Base-by-base conservation (phyloP, 495 filamentous ascomycete genomes). In the Penicillium silybi region DNA sequence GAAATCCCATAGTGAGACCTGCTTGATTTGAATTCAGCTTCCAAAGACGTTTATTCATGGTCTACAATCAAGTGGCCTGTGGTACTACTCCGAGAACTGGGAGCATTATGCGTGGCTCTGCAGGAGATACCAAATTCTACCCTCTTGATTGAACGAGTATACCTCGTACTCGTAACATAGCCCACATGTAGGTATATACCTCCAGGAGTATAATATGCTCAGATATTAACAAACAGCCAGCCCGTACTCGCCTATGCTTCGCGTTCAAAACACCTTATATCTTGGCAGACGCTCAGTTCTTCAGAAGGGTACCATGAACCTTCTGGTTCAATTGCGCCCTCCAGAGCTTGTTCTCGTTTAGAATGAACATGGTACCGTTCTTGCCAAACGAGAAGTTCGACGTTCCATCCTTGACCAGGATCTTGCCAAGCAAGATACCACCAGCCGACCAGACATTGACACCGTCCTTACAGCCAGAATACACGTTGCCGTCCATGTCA, bases 401-500 rank as follows among this genome's bases (percentile, higher is more conserved):
- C 17, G 65, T 64, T 3, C 71, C 69, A 35, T 55, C 56, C 26
- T 68, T 57, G 22, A 75, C 56, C 35, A 65, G 74, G 20, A 85
- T 81, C 64, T 81, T 84, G 16, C 74, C 76, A 17, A 79, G 58
- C 19, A 78, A 69, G 9, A 73, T 78, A 22, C 83, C 82, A 0
- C 75, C 75, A 4, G 77, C 64, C 49, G 78, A 82, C 72, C 72
- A 87, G 13, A 85, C 78, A 23, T 85, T 78, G 20, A 87, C 71
- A 35, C 84, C 84, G 53, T 85, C 82, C 6, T 75, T 79, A 45
- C 74, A 79, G 9, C 78, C 83, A n/a, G 73, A 64, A 57, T 85
- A 87, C 9, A 87, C 76, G 49, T 85, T 83, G 2, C 82, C 83
- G 16, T 74, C 64, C 53, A 69, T 74, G 55, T 87, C 83, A 50